These are phyloP conservation scores for Furculomyces boomerangus DNA, from an alignment of 371 early-diverging fungal genomes.

Conservation along the genomic window DNA sequence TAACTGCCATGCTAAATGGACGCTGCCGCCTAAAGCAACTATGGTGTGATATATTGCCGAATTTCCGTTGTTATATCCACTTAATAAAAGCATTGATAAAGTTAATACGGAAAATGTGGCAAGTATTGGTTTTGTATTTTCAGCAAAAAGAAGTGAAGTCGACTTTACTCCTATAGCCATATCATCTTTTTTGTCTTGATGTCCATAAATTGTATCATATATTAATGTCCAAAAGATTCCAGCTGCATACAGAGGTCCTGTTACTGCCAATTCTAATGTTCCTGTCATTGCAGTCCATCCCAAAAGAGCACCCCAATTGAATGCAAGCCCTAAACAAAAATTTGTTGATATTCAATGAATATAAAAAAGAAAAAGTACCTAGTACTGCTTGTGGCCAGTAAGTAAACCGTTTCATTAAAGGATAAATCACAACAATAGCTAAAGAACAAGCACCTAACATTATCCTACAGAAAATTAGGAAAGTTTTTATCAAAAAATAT, in stretches of 20 bases:
- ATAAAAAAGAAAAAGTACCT: no score
- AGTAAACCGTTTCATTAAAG: conserved; percentile 89
- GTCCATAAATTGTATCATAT: conserved; percentile 94
- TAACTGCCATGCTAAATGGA: conserved; percentile 73
- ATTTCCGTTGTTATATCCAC: conserved; percentile 67
- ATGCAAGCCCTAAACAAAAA: conserved; percentile 74
- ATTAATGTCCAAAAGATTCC: conserved; percentile 88
- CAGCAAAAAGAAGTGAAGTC: conserved; percentile 74
- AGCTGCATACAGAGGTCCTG: conserved; percentile 65
- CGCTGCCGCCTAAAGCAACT: conserved; percentile 48
- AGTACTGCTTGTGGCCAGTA: conserved; percentile 87
- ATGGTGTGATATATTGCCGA: conserved; percentile 48
- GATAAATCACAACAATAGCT: conserved; percentile 62
- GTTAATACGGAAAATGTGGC: conserved; percentile 51
- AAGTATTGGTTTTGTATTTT: conserved; percentile 47
- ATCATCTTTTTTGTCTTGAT: conserved; percentile 82
- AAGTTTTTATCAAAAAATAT: background rate
- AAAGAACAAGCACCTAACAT: conserved; percentile 65
- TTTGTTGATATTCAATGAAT: no score
- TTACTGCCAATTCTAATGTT: conserved; percentile 36
- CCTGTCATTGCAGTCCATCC: conserved; percentile 89
- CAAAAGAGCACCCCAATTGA: conserved; percentile 86
- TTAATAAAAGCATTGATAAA: conserved; percentile 39
- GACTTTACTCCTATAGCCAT: conserved; percentile 73
- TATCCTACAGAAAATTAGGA: conserved; percentile 33